phyloP scores from a whole-genome alignment of 106 monocot genomes.

The Platanthera guangdongensis region DNA sequence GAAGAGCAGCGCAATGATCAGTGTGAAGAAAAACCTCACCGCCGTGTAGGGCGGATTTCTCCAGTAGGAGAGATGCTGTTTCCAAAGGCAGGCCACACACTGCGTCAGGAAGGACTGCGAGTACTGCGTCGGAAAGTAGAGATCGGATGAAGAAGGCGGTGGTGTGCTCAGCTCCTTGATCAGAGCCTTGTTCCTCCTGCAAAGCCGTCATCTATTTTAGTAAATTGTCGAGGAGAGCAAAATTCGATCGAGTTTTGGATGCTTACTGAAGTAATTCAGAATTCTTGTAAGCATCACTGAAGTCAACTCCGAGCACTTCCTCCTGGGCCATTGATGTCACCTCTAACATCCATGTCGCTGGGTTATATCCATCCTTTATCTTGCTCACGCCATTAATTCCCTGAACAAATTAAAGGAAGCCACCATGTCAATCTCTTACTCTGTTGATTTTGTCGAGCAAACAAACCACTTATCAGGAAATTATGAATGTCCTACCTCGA shows the following conservation, averaged over 20 bases:
- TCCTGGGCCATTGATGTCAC: constrained; percentile 4
- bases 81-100: constrained; percentile 31
- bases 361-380: constrained; percentile 15
- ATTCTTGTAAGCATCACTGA: neutral
- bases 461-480: neutral
- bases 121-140: constrained; percentile 26
- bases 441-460: neutral
- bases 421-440: neutral
- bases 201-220: neutral
- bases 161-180: constrained; percentile 16
- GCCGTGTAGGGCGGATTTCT: constrained; percentile 19
- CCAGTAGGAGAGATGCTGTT: constrained; percentile 27
- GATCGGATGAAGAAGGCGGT: constrained; percentile 13
- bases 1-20: constrained; percentile 36
- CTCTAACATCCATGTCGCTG: constrained; percentile 17
- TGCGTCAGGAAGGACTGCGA: constrained; percentile 19
- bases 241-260: neutral
- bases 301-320: neutral
- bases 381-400: constrained; percentile 1
- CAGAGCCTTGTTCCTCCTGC: constrained; percentile 17
- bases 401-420: neutral
- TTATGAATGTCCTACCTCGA: constrained; percentile 6
- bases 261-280: neutral
- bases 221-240: neutral
- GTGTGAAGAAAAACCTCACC: constrained; percentile 15